Conservation (phyloP, 2,329 filamentous ascomycete species). For the Seiridium unicorne region DNA sequence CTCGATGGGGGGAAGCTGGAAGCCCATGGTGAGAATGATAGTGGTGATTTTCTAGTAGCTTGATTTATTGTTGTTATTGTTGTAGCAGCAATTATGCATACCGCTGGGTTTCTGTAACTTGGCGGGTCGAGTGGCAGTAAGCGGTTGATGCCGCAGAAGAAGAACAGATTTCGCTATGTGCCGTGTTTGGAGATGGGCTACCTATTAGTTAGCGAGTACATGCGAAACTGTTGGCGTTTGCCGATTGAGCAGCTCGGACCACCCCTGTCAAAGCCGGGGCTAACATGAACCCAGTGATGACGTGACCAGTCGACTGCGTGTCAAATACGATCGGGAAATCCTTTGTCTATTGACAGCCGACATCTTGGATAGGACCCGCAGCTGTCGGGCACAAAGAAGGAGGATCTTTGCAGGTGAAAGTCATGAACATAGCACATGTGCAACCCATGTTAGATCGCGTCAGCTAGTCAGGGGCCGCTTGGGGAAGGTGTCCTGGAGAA, state of each 20-base stretch:
- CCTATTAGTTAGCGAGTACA: too few relatives aligned
- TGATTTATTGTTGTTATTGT: too few relatives aligned
- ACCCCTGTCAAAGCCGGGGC: not conserved
- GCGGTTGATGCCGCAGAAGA: not conserved
- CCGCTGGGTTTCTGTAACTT: too few relatives aligned
- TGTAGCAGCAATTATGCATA: too few relatives aligned
- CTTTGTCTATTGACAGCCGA: not conserved
- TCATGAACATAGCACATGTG: not conserved
- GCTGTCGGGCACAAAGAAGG: too few relatives aligned
- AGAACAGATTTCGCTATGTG: not conserved
- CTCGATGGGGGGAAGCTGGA: conserved; percentile 47
- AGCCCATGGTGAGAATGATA: conserved; percentile 23
- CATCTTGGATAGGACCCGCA: not conserved
- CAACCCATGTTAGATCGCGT: not conserved
- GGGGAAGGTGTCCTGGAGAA: not conserved
- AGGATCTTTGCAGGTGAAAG: too few relatives aligned
- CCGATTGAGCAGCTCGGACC: not conserved
- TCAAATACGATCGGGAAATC: too few relatives aligned
- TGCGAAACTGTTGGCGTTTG: too few relatives aligned
- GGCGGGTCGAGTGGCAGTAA: too few relatives aligned
- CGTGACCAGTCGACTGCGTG: not conserved
- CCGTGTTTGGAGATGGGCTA: not conserved
- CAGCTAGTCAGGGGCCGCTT: not conserved
- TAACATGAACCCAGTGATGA: not conserved
- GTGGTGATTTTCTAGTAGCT: too few relatives aligned